Percentiles rank a stretch among this genome's conserved stretches.
These are phyloP conservation scores for Epicoccum nigrum DNA, from an alignment of 2,329 filamentous ascomycete species.

Conservation along the genomic window DNA sequence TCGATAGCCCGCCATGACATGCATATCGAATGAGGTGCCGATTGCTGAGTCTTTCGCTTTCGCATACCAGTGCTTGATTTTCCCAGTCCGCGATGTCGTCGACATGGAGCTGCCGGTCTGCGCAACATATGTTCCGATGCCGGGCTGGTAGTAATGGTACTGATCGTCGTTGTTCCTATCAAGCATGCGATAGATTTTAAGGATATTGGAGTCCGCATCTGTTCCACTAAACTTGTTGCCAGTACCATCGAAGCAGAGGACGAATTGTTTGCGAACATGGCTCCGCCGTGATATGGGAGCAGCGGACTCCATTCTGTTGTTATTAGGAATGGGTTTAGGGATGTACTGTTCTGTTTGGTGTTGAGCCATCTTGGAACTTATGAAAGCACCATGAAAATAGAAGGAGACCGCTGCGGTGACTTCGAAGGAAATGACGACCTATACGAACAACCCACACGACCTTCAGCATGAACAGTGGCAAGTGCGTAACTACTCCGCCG, in stretches of 20 bases:
- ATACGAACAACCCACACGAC: background rate
- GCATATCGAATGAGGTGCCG: slow-evolving; percentile 74
- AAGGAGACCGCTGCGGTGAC: background rate
- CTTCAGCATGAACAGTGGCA: too few relatives aligned
- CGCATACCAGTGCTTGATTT: slow-evolving; percentile 69
- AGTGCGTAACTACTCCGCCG: too few relatives aligned
- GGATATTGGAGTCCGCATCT: slow-evolving; percentile 54
- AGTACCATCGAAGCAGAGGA: slow-evolving; percentile 54
- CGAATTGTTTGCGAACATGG: slow-evolving; percentile 63
- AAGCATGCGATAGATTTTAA: slow-evolving; percentile 74
- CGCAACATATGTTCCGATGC: slow-evolving; percentile 75
- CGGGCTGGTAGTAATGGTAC: slow-evolving; percentile 52
- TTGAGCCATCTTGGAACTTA: slow-evolving; percentile 2
- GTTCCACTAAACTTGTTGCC: slow-evolving; percentile 52
- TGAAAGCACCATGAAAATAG: slow-evolving; percentile 1
- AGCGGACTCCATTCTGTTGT: slow-evolving; percentile 7
- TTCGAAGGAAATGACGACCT: background rate
- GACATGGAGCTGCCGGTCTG: slow-evolving; percentile 56
- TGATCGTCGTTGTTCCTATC: slow-evolving; percentile 68
- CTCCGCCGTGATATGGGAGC: slow-evolving; percentile 14
- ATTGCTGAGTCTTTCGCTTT: slow-evolving; percentile 81
- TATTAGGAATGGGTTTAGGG: slow-evolving; percentile 1
- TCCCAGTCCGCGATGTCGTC: slow-evolving; percentile 59
- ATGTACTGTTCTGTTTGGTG: slow-evolving; percentile 3
- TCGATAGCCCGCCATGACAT: slow-evolving; percentile 82